Conservation (phyloP, 352 stramenopile species). For the Pythium utonaiense region DNA sequence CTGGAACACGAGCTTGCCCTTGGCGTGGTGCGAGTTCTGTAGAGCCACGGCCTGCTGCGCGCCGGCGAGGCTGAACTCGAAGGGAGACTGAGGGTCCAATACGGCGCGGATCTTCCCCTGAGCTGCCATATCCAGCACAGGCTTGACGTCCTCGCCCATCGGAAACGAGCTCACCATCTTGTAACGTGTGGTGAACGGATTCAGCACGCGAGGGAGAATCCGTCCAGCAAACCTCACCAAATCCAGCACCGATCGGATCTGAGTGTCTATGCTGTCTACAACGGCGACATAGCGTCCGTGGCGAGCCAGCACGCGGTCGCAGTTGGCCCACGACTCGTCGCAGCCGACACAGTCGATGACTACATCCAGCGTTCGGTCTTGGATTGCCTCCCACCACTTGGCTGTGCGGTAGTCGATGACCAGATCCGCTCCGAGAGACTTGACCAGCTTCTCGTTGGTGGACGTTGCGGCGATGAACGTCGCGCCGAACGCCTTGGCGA, state of each 20-base stretch:
- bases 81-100: conserved; percentile 59
- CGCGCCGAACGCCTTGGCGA: conserved; percentile 42
- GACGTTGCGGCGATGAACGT: conserved; percentile 62
- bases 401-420: conserved; percentile 48
- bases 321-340: conserved; percentile 34
- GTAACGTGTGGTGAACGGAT: conserved; percentile 35
- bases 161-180: conserved; percentile 33
- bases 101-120: conserved; percentile 47
- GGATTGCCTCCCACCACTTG: conserved; percentile 48
- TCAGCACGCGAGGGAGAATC: conserved; percentile 24
- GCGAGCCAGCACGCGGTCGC: conserved; percentile 16
- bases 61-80: conserved; percentile 57
- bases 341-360: conserved; percentile 45
- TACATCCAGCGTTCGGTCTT: conserved; percentile 25
- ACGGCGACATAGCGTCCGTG: conserved; percentile 38
- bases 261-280: conserved; percentile 21
- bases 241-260: conserved; percentile 23
- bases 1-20: conserved; percentile 79
- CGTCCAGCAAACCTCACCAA: conserved; percentile 25
- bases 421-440: conserved; percentile 41
- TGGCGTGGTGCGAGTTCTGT: conserved; percentile 59
- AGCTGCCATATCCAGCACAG: conserved; percentile 41
- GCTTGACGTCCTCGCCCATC: conserved; percentile 31
- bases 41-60: conserved; percentile 50
- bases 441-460: conserved; percentile 37